Percentiles rank a stretch among this genome's conserved stretches.
Conservation (phyloP, 306 rosid species). For the Malus domestica region DNA sequence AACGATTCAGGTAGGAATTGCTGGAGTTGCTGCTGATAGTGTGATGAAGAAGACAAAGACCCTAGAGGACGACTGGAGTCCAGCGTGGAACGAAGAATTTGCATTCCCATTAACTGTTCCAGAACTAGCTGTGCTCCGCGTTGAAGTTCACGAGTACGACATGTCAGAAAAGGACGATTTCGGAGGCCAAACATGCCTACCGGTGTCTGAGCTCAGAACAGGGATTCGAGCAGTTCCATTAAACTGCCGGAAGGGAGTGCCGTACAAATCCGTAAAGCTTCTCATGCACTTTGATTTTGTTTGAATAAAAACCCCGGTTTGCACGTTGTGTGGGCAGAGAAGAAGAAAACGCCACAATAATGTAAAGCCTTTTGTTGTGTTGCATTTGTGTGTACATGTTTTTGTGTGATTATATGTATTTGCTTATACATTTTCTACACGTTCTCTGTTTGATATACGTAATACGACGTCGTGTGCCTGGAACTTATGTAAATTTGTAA, state of each 20-base stretch:
- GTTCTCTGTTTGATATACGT: background rate
- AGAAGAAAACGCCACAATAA: background rate
- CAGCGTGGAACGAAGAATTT: constrained; percentile 72
- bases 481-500: background rate
- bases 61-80: constrained; percentile 85
- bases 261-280: constrained; percentile 73
- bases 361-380: constrained; percentile 17
- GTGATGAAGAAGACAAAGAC: constrained; percentile 67
- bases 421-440: background rate
- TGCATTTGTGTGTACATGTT: background rate
- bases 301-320: constrained; percentile 10
- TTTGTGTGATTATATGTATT: constrained; percentile 3
- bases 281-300: constrained; percentile 74
- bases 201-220: constrained; percentile 55
- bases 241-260: constrained; percentile 49
- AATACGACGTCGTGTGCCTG: background rate
- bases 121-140: constrained; percentile 74
- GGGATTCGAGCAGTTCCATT: constrained; percentile 79
- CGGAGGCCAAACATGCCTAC: constrained; percentile 90
- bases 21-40: constrained; percentile 76
- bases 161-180: constrained; percentile 96
- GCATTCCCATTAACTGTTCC: constrained; percentile 75
- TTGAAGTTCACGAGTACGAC: constrained; percentile 96
- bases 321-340: background rate
- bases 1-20: constrained; percentile 74